A percentile compares a stretch with the other conserved stretches of the same genome.
Conservation (phyloP, 2,329 filamentous ascomycete genomes). For the Dactylellina sp. region DNA sequence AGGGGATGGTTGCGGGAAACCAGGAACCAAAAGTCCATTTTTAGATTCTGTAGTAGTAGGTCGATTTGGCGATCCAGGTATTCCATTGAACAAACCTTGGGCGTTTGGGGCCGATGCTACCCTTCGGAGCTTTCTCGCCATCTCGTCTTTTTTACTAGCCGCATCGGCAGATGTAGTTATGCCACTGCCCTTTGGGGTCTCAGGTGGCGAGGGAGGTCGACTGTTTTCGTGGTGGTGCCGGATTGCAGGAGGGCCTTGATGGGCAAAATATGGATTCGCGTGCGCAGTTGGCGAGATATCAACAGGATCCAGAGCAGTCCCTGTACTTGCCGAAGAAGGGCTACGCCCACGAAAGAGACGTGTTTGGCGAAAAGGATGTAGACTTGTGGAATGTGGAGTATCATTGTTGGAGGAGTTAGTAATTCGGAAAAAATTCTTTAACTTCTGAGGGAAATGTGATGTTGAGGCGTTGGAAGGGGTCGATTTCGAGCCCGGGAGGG, state of each 20-base stretch:
- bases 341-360: slow-evolving; percentile 60
- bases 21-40: slow-evolving; percentile 66
- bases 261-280: slow-evolving; percentile 96
- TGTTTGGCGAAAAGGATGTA: slow-evolving; percentile 59
- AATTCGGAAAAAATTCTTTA: slow-evolving; percentile 79
- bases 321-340: slow-evolving; percentile 59
- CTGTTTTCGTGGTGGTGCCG: slow-evolving; percentile 95
- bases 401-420: slow-evolving; percentile 65
- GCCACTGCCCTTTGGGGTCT: slow-evolving; percentile 74
- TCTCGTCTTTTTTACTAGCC: slow-evolving; percentile 87
- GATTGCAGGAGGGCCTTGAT: slow-evolving; percentile 91
- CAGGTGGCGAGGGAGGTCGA: slow-evolving; percentile 89
- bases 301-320: slow-evolving; percentile 58
- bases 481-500: slow-evolving; percentile 21
- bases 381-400: slow-evolving; percentile 31
- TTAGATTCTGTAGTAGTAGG: slow-evolving; percentile 87
- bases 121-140: slow-evolving; percentile 89
- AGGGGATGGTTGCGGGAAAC: slow-evolving; percentile 60
- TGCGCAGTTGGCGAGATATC: slow-evolving; percentile 77
- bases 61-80: slow-evolving; percentile 72
- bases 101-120: slow-evolving; percentile 97
- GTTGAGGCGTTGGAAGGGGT: slow-evolving; percentile 55
- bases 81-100: slow-evolving; percentile 80
- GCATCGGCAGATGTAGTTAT: slow-evolving; percentile 65
- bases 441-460: slow-evolving; percentile 73